Conservation (phyloP, 140 eudicot species). For the Oenanthe javanica region DNA sequence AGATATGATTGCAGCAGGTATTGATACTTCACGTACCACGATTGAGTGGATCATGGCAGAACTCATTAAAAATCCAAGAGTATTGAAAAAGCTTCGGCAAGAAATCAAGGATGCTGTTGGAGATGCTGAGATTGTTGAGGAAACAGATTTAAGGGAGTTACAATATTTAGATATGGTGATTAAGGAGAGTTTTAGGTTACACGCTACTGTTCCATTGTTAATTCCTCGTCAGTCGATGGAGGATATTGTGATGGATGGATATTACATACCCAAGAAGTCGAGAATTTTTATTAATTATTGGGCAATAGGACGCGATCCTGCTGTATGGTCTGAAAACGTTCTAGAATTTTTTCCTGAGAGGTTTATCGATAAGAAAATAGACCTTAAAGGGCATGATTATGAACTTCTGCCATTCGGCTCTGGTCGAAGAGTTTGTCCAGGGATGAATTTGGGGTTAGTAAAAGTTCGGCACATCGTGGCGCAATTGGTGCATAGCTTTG, state of each 20-base stretch:
- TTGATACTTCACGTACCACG: constrained; percentile 8
- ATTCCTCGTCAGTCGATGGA: constrained; percentile 10
- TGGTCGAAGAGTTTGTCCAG: constrained; percentile 32
- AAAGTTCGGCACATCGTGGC: constrained; percentile 17
- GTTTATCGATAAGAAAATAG: constrained; percentile 4
- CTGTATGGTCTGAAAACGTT: constrained; percentile 12
- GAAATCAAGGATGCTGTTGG: constrained; percentile 6
- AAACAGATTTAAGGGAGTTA: background rate
- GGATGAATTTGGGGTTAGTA: constrained; percentile 22
- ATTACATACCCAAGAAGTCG: constrained; percentile 13
- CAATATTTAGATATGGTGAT: constrained; percentile 7
- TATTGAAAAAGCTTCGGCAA: constrained; percentile 11
- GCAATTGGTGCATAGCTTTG: constrained; percentile 29
- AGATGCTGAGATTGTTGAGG: constrained; percentile 7
- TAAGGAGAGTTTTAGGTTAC: constrained; percentile 14
- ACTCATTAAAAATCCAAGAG: constrained; percentile 6
- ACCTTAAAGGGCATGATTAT: constrained; percentile 9
- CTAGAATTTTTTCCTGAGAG: background rate
- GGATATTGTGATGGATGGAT: constrained; percentile 9
- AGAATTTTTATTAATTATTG: background rate
- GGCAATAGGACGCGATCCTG: constrained; percentile 12
- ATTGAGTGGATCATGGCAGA: constrained; percentile 14
- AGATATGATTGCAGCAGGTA: constrained; percentile 11
- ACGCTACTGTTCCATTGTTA: constrained; percentile 5
- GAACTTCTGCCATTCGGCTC: constrained; percentile 20